Base-by-base conservation (phyloP, 129 eudicot genomes). In the Heracleum sosnowskyi region DNA sequence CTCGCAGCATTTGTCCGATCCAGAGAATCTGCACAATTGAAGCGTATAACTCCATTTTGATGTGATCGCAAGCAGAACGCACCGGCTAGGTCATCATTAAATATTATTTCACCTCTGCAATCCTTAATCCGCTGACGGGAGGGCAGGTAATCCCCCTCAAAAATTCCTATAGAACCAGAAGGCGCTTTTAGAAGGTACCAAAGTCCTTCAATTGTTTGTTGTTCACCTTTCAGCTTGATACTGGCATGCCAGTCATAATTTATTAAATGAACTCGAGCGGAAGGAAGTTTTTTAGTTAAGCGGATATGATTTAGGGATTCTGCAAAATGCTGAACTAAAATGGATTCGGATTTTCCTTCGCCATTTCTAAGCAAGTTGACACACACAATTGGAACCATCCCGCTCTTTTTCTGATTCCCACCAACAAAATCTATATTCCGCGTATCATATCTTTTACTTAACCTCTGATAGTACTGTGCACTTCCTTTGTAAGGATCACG, bases 1-100 rank as follows among this genome's bases (percentile, higher is more conserved):
- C 98, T 95, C 75, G 98, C 98, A 77, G 98, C 98, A 76, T 95
- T 95, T 79, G 98, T 95, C 83, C 98, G 83, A 55, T 95, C 98
- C 86, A 95, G 88, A 55, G 98, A 95, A 88, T 95, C 98, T 4
- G 98, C 98, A 81, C 98, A 95, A 62, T 95, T 95, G 76, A 87
- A 95, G 78, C 98, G 98, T 82, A 95, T 79, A n/a, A 91, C 94
- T 80, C 98, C 98, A 72, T 88, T 90, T 82, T 95, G 98, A 80
- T 92, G 98, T 75, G 89, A 77, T 51, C 98, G 89, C 80, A 95
- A 77, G 86, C 97, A 95, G 83, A 90, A 95, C 13, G 96, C 97
- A 62, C 98, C 98, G 37, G 42, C 86, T 69, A 82, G 69, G 78
- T 88, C 97, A 85, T 90, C 91, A 40, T 78, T 90, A 37, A 62